Evolutionary conservation across 2,329 filamentous ascomycete genomes (phyloP).

Genomic region (Dendryphion nanum): DNA sequence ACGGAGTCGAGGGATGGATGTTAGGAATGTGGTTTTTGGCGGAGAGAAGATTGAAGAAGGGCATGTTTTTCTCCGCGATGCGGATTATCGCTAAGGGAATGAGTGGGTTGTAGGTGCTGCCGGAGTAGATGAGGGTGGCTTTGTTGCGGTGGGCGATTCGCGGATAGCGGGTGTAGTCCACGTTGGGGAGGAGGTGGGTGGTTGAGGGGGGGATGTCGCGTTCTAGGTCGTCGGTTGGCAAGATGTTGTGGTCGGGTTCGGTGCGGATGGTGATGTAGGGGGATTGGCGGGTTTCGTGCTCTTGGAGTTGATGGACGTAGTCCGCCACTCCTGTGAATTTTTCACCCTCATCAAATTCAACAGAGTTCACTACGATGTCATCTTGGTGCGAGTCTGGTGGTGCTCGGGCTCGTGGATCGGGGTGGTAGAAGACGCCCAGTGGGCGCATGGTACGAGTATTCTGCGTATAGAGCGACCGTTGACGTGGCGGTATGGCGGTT

Average conservation of each 20-base stretch:
- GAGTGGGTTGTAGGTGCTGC: conserved; percentile 13
- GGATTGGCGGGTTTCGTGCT: too few species aligned
- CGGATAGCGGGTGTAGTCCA: not conserved
- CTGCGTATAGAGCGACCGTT: too few species aligned
- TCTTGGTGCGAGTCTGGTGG: conserved; percentile 12
- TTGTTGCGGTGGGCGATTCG: too few species aligned
- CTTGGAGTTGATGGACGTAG: conserved; percentile 8
- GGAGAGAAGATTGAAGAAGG: conserved; percentile 15
- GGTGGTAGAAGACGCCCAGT: too few species aligned
- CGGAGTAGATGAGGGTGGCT: conserved; percentile 13
- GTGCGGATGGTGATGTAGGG: too few species aligned
- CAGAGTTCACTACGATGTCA: conserved; percentile 14
- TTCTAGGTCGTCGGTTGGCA: not conserved
- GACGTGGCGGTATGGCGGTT: too few species aligned
- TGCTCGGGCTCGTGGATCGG: too few species aligned
- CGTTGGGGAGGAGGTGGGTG: not conserved
- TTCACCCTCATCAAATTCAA: conserved; percentile 5
- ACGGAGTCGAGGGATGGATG: not conserved
- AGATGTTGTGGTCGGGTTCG: too few species aligned
- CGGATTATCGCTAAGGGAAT: conserved; percentile 19
- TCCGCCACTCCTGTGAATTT: conserved; percentile 4
- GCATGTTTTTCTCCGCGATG: conserved; percentile 19
- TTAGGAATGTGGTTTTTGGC: conserved; percentile 21
- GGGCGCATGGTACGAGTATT: too few species aligned
- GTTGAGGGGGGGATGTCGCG: not conserved